Conservation (phyloP, 345 rosid species). For the Abelmoschus esculentus region DNA sequence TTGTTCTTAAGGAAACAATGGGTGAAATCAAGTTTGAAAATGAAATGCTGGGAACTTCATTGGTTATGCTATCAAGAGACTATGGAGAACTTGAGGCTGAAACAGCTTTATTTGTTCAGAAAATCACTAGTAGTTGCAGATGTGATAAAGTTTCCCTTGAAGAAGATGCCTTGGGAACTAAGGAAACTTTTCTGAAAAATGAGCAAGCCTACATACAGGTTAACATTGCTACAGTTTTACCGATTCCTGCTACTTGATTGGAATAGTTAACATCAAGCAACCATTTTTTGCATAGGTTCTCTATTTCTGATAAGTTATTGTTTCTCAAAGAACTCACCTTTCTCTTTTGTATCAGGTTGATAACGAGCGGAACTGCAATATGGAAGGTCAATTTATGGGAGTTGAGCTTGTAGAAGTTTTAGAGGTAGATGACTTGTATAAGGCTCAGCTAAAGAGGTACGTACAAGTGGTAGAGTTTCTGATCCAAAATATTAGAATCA, state of each 20-base stretch:
- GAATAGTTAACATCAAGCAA: not conserved
- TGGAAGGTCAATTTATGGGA: not conserved
- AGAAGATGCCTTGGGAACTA: slow-evolving; percentile 48
- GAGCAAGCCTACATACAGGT: slow-evolving; percentile 10
- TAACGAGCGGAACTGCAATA: not conserved
- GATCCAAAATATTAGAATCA: not conserved
- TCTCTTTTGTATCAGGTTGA: not conserved
- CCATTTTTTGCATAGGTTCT: not conserved
- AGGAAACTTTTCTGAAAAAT: slow-evolving; percentile 28
- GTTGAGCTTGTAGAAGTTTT: slow-evolving; percentile 1
- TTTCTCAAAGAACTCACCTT: not conserved
- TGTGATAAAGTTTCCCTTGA: slow-evolving; percentile 40
- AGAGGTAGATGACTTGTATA: not conserved
- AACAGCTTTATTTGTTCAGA: slow-evolving; percentile 20
- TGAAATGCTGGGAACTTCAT: slow-evolving; percentile 47
- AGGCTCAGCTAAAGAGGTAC: not conserved
- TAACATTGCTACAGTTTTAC: not conserved
- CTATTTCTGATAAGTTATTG: not conserved
- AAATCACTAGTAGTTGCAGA: slow-evolving; percentile 33
- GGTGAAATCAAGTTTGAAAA: slow-evolving; percentile 47
- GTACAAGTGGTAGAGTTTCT: not conserved
- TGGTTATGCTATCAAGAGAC: slow-evolving; percentile 42
- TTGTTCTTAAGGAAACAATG: slow-evolving; percentile 37
- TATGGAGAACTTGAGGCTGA: slow-evolving; percentile 38
- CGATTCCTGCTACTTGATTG: not conserved